phyloP scores from a whole-genome alignment of 352 stramenopile genomes.

The Globisporangium canariense region DNA sequence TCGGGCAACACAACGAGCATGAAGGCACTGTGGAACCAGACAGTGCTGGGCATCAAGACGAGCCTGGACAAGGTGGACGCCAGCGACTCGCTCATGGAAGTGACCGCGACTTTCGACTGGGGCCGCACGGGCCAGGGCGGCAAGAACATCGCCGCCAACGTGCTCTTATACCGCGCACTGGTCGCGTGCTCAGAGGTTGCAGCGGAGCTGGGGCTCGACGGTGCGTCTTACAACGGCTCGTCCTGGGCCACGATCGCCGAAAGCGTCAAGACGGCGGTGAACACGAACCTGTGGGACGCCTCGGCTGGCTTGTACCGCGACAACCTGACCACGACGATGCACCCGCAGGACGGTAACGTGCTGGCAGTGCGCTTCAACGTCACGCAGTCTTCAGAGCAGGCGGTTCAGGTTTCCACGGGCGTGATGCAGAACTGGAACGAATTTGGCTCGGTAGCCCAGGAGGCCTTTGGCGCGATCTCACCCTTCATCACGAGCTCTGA shows the following conservation, averaged over 20 bases:
- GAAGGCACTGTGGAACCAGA: constrained; percentile 3
- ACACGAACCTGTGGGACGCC: neutral
- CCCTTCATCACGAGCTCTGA: neutral
- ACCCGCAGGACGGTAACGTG: constrained; percentile 3
- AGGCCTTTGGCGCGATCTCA: neutral
- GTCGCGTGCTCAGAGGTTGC: constrained; percentile 4
- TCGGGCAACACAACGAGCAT: constrained; percentile 22
- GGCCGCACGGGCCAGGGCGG: constrained; percentile 29
- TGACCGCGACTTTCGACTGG: constrained; percentile 29
- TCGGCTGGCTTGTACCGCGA: neutral
- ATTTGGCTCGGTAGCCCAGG: neutral
- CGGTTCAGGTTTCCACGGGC: neutral
- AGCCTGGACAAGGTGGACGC: neutral
- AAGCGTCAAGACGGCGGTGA: neutral
- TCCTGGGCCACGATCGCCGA: neutral
- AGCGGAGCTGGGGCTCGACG: neutral
- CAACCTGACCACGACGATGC: neutral
- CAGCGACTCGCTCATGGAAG: constrained; percentile 15
- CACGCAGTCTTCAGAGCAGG: neutral
- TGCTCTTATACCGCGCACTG: constrained; percentile 29
- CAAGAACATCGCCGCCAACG: constrained; percentile 39
- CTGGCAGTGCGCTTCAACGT: neutral
- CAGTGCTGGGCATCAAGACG: neutral
- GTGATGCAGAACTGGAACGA: neutral
- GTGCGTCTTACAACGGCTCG: neutral